Conservation (phyloP, 768 basidiomycete genomes). For the Suillus cothurnatus region DNA sequence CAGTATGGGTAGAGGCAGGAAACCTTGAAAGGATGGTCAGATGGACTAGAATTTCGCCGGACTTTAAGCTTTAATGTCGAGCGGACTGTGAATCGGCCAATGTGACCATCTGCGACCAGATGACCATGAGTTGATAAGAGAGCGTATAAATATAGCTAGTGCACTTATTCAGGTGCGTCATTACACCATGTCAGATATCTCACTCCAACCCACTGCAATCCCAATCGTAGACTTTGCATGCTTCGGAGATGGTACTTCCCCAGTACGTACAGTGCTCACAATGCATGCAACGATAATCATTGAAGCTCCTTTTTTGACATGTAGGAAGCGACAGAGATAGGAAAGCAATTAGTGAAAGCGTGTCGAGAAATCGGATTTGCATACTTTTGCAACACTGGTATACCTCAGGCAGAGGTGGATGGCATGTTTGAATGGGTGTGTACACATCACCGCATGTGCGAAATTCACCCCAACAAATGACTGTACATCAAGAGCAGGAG, state of each 20-base stretch:
- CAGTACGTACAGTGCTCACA: slow-evolving; percentile 4
- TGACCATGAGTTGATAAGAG: background rate
- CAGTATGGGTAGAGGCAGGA: too few relatives aligned
- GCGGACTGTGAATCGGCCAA: background rate
- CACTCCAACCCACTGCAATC: slow-evolving; percentile 3
- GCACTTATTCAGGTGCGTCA: background rate
- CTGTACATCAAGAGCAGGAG: slow-evolving; percentile 35
- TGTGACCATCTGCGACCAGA: background rate
- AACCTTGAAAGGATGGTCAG: background rate
- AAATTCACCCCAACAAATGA: background rate
- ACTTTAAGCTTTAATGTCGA: background rate
- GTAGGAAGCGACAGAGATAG: slow-evolving; percentile 20
- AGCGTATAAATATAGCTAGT: background rate
- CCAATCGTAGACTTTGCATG: slow-evolving; percentile 17
- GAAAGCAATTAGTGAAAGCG: slow-evolving; percentile 17
- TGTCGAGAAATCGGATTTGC: slow-evolving; percentile 45
- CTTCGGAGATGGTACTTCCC: slow-evolving; percentile 18
- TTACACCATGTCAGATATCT: background rate
- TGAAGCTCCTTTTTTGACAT: background rate
- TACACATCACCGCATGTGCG: slow-evolving; percentile 9
- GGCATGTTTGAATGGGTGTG: slow-evolving; percentile 47
- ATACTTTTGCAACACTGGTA: slow-evolving; percentile 46
- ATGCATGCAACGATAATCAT: background rate
- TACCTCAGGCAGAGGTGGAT: slow-evolving; percentile 39
- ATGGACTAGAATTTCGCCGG: background rate